phyloP scores from a whole-genome alignment of 345 rosid species.

The Eutrema japonicum region DNA sequence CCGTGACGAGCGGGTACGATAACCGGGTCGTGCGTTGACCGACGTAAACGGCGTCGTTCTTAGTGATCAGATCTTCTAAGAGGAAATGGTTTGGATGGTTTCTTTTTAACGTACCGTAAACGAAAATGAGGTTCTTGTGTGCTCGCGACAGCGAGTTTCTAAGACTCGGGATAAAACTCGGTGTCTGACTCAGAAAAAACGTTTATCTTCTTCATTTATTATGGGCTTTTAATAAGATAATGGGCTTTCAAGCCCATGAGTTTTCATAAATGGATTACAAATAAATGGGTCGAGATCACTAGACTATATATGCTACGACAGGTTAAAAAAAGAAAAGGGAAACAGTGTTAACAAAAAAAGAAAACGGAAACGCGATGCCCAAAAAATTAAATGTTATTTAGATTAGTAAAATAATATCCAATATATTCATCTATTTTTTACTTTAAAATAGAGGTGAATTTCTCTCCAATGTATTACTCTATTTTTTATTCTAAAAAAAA shows the following conservation, averaged over 20 bases:
- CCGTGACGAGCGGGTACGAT: slow-evolving; percentile 66
- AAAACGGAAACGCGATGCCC: too few relatives aligned
- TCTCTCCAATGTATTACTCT: too few relatives aligned
- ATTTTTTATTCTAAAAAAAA: too few relatives aligned
- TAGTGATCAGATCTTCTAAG: slow-evolving; percentile 48
- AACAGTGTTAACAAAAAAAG: not conserved
- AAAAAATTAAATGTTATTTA: too few relatives aligned
- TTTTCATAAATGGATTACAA: not conserved
- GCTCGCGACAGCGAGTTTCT: slow-evolving; percentile 8
- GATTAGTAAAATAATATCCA: too few relatives aligned
- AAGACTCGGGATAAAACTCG: too few relatives aligned
- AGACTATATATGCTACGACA: too few relatives aligned
- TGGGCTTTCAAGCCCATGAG: not conserved
- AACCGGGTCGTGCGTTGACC: slow-evolving; percentile 53
- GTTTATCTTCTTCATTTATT: not conserved
- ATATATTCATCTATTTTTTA: too few relatives aligned
- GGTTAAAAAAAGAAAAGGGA: not conserved
- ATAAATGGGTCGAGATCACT: not conserved
- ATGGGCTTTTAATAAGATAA: not conserved
- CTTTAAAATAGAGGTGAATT: too few relatives aligned
- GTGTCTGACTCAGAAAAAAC: not conserved
- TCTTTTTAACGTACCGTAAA: slow-evolving; percentile 72
- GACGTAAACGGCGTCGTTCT: slow-evolving; percentile 52
- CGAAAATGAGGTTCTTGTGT: slow-evolving; percentile 49
- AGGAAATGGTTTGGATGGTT: slow-evolving; percentile 57